Percentiles rank a stretch among this genome's conserved stretches.
phyloP scores from a whole-genome alignment of 2,329 filamentous ascomycete species.

The Phialocephala subalpina region DNA sequence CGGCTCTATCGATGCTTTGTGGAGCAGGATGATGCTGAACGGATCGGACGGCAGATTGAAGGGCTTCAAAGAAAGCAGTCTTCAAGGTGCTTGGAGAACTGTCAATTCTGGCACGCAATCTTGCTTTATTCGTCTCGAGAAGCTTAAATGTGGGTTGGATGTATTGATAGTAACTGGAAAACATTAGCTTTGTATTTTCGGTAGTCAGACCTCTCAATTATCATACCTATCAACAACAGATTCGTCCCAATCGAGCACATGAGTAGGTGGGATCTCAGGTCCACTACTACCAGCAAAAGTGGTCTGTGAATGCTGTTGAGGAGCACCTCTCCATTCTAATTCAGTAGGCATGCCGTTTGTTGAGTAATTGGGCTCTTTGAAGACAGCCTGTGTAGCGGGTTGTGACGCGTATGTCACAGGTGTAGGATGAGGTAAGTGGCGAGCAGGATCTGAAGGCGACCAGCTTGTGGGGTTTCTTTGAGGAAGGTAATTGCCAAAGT shows the following conservation, averaged over 20 bases:
- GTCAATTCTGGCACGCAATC: slow-evolving; percentile 63
- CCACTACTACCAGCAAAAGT: slow-evolving; percentile 40
- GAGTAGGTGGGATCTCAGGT: slow-evolving; percentile 35
- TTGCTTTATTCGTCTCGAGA: slow-evolving; percentile 63
- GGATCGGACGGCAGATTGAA: slow-evolving; percentile 66
- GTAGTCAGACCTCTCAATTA: neutral
- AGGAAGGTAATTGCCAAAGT: slow-evolving; percentile 50
- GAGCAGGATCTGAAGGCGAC: slow-evolving; percentile 35
- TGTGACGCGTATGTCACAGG: slow-evolving; percentile 29
- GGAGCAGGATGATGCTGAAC: slow-evolving; percentile 44
- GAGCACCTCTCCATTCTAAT: slow-evolving; percentile 43
- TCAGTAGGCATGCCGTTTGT: slow-evolving; percentile 41
- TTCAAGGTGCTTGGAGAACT: slow-evolving; percentile 64
- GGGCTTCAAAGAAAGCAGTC: slow-evolving; percentile 70
- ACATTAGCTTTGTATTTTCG: slow-evolving; percentile 32
- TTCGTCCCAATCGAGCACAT: slow-evolving; percentile 54
- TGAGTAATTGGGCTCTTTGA: slow-evolving; percentile 42
- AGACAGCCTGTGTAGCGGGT: slow-evolving; percentile 27
- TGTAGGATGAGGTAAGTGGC: slow-evolving; percentile 32
- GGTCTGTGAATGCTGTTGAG: slow-evolving; percentile 38
- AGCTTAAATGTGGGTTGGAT: slow-evolving; percentile 75
- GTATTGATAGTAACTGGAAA: slow-evolving; percentile 65
- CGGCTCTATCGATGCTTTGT: slow-evolving; percentile 49
- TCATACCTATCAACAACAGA: slow-evolving; percentile 50
- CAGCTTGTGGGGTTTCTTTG: slow-evolving; percentile 37